Percentiles rank a stretch among this genome's conserved stretches.
phyloP scores from a whole-genome alignment of 768 basidiomycete genomes.

The Termitomyces sp. region DNA sequence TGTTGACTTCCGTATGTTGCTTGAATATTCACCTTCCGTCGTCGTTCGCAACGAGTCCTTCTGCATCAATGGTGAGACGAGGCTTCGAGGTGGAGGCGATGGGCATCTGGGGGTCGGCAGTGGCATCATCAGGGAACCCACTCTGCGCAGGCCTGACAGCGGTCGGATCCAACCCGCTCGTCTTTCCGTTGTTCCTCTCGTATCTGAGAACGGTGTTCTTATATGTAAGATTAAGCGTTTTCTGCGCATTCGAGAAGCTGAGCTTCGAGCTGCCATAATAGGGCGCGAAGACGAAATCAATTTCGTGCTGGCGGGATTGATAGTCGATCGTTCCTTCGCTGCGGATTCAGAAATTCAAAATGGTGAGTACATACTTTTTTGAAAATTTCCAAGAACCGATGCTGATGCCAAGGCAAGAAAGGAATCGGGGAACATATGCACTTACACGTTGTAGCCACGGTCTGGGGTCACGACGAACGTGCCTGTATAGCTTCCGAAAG shows the following conservation, averaged over 20 bases:
- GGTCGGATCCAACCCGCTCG: constrained; percentile 54
- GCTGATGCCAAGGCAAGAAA: background rate
- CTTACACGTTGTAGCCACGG: constrained; percentile 59
- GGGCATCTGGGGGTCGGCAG: constrained; percentile 43
- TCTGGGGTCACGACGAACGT: constrained; percentile 52
- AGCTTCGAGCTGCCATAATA: constrained; percentile 45
- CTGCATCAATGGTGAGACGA: constrained; percentile 51
- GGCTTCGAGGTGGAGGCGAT: constrained; percentile 37
- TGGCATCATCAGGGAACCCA: constrained; percentile 24
- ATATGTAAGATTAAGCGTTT: constrained; percentile 51
- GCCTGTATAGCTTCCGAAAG: constrained; percentile 38
- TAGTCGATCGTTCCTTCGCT: constrained; percentile 58
- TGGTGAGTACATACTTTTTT: no score
- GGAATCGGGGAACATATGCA: constrained; percentile 15
- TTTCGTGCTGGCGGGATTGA: constrained; percentile 54
- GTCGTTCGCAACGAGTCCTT: constrained; percentile 52
- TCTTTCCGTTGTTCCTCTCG: constrained; percentile 42
- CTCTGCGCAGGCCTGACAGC: constrained; percentile 40
- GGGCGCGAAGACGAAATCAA: constrained; percentile 55
- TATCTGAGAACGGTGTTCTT: constrained; percentile 43
- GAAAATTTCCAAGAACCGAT: no score
- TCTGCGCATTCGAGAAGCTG: constrained; percentile 43
- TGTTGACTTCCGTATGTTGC: no score
- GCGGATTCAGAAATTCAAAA: no score
- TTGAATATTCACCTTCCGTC: constrained; percentile 50